Evolutionary conservation across 2,329 filamentous ascomycete species (phyloP).

Genomic region (Botrytis elliptica): DNA sequence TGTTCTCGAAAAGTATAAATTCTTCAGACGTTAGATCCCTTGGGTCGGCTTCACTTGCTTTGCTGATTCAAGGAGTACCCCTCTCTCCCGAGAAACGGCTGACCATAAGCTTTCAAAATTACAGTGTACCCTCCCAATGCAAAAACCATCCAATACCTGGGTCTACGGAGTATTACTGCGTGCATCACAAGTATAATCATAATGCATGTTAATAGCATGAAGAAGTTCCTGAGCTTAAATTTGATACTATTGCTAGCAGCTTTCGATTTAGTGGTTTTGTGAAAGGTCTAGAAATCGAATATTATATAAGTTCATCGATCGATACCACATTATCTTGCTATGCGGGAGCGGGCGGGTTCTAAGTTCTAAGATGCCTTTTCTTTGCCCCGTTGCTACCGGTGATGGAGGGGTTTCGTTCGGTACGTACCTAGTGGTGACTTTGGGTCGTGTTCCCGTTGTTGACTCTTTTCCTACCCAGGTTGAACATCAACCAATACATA

Average conservation of each 20-base stretch:
- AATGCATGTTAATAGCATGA: constrained; percentile 10
- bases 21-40: neutral
- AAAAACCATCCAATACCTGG: neutral
- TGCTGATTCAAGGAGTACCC: neutral
- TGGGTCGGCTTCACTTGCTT: neutral
- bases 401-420: neutral
- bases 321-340: neutral
- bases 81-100: neutral
- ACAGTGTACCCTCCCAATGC: neutral
- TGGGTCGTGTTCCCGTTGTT: neutral
- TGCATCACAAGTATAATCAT: neutral
- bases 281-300: neutral
- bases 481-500: neutral
- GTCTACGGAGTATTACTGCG: neutral
- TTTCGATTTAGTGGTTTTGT: neutral
- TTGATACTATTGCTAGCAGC: neutral
- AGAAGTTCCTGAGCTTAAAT: neutral
- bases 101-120: neutral
- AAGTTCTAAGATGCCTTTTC: neutral
- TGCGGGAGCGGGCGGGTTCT: neutral
- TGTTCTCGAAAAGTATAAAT: neutral
- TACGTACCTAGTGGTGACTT: neutral
- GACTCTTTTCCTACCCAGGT: neutral
- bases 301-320: constrained; percentile 4
- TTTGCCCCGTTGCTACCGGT: neutral